Percentiles rank a stretch among this genome's conserved stretches.
These are phyloP conservation scores for Neopestalotiopsis rosae DNA, from an alignment of 2,329 filamentous ascomycete species.

Conservation along the genomic window DNA sequence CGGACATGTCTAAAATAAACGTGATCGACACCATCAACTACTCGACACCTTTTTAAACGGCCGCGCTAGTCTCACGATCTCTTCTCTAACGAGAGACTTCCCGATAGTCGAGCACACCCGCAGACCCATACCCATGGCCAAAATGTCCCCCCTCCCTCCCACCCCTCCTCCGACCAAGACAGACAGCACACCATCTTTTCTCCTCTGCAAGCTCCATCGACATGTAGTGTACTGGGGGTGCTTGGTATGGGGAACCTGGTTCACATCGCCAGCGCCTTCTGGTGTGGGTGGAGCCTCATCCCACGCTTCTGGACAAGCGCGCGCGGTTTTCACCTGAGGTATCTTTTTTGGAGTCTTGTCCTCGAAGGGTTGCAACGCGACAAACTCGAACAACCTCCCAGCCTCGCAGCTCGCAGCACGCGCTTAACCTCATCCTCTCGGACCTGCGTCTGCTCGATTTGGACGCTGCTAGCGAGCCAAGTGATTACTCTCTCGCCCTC, in stretches of 20 bases:
- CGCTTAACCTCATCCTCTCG: constrained; percentile 46
- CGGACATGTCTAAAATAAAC: constrained; percentile 4
- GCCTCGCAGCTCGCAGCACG: constrained; percentile 26
- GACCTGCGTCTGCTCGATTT: constrained; percentile 45
- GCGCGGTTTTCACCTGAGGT: constrained; percentile 12
- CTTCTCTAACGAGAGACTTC: not conserved
- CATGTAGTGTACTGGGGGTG: not conserved
- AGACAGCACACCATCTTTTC: not conserved
- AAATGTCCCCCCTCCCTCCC: not conserved
- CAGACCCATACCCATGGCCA: not conserved
- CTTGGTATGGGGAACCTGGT: constrained; percentile 17
- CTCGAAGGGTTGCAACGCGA: not conserved
- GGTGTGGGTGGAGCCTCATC: constrained; percentile 11
- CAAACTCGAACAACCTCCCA: constrained; percentile 22
- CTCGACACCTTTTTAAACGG: constrained; percentile 7
- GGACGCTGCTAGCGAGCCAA: constrained; percentile 27
- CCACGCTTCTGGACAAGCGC: constrained; percentile 20
- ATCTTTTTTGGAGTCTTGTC: not conserved
- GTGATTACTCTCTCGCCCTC: not conserved
- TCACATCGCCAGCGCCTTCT: not conserved
- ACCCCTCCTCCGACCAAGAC: not conserved
- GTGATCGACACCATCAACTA: constrained; percentile 6
- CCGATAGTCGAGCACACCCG: constrained; percentile 1
- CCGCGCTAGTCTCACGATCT: constrained; percentile 2
- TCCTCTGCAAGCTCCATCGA: not conserved